Evolutionary conservation across 1,139 yeast genomes (phyloP).

Genomic region (Kodamaea sp.): DNA sequence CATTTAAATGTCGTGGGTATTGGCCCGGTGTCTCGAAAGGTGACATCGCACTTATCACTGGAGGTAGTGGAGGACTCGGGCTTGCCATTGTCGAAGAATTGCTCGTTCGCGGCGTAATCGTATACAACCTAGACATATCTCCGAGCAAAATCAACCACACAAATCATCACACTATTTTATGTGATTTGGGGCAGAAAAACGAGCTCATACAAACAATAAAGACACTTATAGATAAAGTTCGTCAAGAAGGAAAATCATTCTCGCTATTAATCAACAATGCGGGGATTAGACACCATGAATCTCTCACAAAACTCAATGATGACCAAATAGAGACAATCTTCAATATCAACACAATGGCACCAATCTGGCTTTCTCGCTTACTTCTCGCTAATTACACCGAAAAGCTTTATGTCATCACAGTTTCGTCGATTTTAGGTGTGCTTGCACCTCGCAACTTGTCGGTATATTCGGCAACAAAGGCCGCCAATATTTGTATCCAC

Average conservation of each 20-base stretch:
- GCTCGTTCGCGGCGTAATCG: constrained; percentile 26
- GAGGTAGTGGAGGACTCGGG: constrained; percentile 66
- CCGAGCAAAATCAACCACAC: constrained; percentile 21
- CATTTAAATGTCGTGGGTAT: constrained; percentile 5
- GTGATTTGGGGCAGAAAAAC: constrained; percentile 48
- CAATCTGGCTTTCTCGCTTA: constrained; percentile 46
- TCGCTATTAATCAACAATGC: constrained; percentile 71
- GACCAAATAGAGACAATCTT: constrained; percentile 36
- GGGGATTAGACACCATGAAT: constrained; percentile 55
- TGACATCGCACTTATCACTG: constrained; percentile 54
- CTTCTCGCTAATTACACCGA: constrained; percentile 27
- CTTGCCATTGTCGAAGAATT: constrained; percentile 37
- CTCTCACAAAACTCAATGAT: constrained; percentile 34
- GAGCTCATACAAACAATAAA: constrained; percentile 22
- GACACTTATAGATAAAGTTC: constrained; percentile 27
- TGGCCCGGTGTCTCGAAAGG: constrained; percentile 2
- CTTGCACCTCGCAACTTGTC: constrained; percentile 69
- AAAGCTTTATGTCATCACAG: constrained; percentile 52
- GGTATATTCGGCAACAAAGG: constrained; percentile 63
- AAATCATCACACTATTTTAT: constrained; percentile 24
- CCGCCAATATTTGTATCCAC: constrained; percentile 56
- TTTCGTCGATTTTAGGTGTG: constrained; percentile 69
- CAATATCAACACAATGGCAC: constrained; percentile 56
- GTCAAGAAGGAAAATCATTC: constrained; percentile 28
- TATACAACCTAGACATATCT: constrained; percentile 47